Percentiles rank a stretch among this genome's conserved stretches.
phyloP scores from a whole-genome alignment of 495 filamentous ascomycete genomes.

The Podospora conica region DNA sequence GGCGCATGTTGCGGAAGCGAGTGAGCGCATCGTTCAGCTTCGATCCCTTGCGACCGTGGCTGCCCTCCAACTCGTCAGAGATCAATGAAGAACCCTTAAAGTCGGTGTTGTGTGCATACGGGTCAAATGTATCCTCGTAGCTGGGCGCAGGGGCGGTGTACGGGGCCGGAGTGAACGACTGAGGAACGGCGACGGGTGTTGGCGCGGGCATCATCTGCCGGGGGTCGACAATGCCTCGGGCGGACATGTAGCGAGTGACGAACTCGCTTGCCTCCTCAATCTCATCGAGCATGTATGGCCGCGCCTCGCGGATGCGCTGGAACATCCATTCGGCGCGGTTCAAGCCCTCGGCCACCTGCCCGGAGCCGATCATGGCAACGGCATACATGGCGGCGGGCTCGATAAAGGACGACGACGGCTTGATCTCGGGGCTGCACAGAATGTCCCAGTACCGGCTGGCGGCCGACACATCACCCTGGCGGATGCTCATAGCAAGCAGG shows the following conservation, averaged over 20 bases:
- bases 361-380: conserved; percentile 72
- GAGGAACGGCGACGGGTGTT: conserved; percentile 17
- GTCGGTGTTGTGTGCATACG: conserved; percentile 82
- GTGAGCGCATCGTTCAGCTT: conserved; percentile 74
- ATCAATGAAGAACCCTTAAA: conserved; percentile 87
- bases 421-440: conserved; percentile 52
- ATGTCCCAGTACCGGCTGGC: conserved; percentile 73
- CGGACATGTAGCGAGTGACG: conserved; percentile 69
- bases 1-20: conserved; percentile 87
- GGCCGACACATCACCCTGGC: conserved; percentile 65
- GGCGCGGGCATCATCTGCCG: conserved; percentile 33
- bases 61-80: conserved; percentile 75
- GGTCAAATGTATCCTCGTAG: conserved; percentile 76
- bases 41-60: conserved; percentile 57
- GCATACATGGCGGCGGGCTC: conserved; percentile 84
- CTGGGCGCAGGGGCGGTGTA: conserved; percentile 37
- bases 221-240: conserved; percentile 41
- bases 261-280: conserved; percentile 85
- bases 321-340: conserved; percentile 77
- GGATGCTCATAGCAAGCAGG: conserved; percentile 77
- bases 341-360: conserved; percentile 69
- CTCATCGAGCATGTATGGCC: conserved; percentile 58
- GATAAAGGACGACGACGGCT: conserved; percentile 60
- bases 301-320: conserved; percentile 59
- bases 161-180: conserved; percentile 29